Evolutionary conservation across 2,329 filamentous ascomycete species (phyloP), one percentile per base, ranked within the genome.

Genomic region (Domatiomyces globalis): DNA sequence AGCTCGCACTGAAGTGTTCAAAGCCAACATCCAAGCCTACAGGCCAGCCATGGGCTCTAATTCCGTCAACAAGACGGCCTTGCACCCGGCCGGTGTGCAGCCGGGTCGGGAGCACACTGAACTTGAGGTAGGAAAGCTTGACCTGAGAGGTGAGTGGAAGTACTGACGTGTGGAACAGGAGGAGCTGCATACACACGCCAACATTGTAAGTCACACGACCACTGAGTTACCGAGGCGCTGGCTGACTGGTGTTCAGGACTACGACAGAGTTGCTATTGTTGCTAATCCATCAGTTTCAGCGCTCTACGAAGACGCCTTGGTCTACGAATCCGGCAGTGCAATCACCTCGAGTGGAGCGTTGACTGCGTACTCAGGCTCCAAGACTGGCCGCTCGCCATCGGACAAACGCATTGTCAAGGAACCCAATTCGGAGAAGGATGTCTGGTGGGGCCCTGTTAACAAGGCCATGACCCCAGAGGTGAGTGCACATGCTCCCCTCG

Each of bases 371-470:
- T 96, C 92, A 46, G 92, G 92, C 64, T 86, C 88, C 64, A 98
- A 98, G 81, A 98, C 92, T 56, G 92, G 92, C 57, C 88, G 92
- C 60, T 98, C 92, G 56, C 92, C 92, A 20, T 83, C 87, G 51
- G 92, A 98, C 74, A 98, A 98, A 83, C 84, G 92, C 69, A 86
- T 98, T 67, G 92, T 98, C 67, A 81, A 94, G 74, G 92, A 98
- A 71, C 75, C 83, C 54, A 76, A 81, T 57, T 96, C 92, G 59
- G 83, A 95, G 70, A 83, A 92, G 52, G 81, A 98, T 56, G 79
- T 98, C 65, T 98, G 92, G 92, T 96, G 92, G 92, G 92, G 92
- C 65, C 90, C 92, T 51, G 92, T 98, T 62, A 98, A 98, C 79
- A 96, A 96, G 81, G 86, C 90, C 67, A 98, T 98, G 92, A 83